Conservation (phyloP, 2,329 filamentous ascomycete genomes). For the Bipolaris gigantea region DNA sequence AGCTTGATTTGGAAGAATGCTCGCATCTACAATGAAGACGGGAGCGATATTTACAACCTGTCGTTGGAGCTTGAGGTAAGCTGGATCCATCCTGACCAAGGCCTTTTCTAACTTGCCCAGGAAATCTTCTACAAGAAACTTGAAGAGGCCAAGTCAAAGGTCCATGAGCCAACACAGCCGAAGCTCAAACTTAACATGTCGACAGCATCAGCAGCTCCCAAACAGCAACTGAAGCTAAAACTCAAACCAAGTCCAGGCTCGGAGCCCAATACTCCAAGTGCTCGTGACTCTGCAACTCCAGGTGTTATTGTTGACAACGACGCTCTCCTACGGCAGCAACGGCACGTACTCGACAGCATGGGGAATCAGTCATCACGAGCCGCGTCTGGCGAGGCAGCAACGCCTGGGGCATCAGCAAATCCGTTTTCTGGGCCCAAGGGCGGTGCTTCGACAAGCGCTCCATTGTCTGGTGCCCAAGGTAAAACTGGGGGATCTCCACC, state of each 20-base stretch:
- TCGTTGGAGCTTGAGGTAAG: slow-evolving; percentile 77
- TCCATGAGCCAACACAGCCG: slow-evolving; percentile 71
- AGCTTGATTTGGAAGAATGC: slow-evolving; percentile 87
- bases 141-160: slow-evolving; percentile 70
- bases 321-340: slow-evolving; percentile 56
- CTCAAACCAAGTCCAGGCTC: slow-evolving; percentile 46
- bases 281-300: slow-evolving; percentile 48
- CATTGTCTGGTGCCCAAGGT: slow-evolving; percentile 22
- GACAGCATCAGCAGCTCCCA: slow-evolving; percentile 28
- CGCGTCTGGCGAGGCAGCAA: slow-evolving; percentile 31
- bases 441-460: slow-evolving; percentile 24
- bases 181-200: slow-evolving; percentile 81
- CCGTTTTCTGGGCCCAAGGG: slow-evolving; percentile 34
- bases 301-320: slow-evolving; percentile 59
- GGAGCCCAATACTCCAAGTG: slow-evolving; percentile 45
- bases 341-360: slow-evolving; percentile 55
- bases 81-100: neutral
- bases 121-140: slow-evolving; percentile 69
- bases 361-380: slow-evolving; percentile 35
- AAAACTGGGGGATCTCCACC: slow-evolving; percentile 43
- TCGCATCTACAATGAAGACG: slow-evolving; percentile 87
- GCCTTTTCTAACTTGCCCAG: slow-evolving; percentile 50
- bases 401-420: slow-evolving; percentile 29
- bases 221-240: slow-evolving; percentile 66
- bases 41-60: slow-evolving; percentile 77